A percentile compares a stretch with the other conserved stretches of the same genome.
Conservation (phyloP, 2,329 filamentous ascomycete genomes). For the Tolypocladium pustulatum region DNA sequence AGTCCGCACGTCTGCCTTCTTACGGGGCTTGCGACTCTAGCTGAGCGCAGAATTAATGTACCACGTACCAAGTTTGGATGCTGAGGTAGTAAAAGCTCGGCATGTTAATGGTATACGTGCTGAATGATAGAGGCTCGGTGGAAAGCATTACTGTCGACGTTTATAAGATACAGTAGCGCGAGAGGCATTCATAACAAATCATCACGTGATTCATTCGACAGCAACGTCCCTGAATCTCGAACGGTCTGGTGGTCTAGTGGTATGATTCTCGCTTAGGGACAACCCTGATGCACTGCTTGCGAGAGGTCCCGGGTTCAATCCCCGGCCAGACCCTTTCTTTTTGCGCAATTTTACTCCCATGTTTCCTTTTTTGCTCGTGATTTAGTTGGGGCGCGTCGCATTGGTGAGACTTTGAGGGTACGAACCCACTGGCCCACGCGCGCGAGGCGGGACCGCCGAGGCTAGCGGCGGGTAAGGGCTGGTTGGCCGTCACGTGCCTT, state of each 20-base stretch:
- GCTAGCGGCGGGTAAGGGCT: neutral
- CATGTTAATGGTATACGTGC: too few relatives aligned
- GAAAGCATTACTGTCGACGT: neutral
- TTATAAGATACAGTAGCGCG: neutral
- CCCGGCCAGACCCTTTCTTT: constrained; percentile 31
- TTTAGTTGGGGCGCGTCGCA: neutral
- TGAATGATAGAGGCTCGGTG: too few relatives aligned
- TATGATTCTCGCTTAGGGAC: constrained; percentile 63
- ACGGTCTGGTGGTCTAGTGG: constrained; percentile 50
- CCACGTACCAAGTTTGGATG: too few relatives aligned
- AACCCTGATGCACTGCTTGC: constrained; percentile 26
- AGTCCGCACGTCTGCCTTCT: too few relatives aligned
- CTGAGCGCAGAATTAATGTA: too few relatives aligned
- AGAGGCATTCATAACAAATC: neutral
- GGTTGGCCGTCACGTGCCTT: neutral
- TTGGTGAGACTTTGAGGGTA: neutral
- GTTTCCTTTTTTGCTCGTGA: neutral
- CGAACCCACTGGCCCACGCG: neutral
- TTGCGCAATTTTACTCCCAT: neutral
- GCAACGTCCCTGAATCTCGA: neutral
- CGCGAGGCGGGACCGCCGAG: too few relatives aligned
- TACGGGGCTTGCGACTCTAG: too few relatives aligned
- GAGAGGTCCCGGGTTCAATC: constrained; percentile 37
- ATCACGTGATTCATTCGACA: neutral
- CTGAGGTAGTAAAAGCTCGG: neutral